Base-by-base conservation (phyloP, 1,284 basidiomycete species). In the Microbotryum lychnidis-dioicae region DNA sequence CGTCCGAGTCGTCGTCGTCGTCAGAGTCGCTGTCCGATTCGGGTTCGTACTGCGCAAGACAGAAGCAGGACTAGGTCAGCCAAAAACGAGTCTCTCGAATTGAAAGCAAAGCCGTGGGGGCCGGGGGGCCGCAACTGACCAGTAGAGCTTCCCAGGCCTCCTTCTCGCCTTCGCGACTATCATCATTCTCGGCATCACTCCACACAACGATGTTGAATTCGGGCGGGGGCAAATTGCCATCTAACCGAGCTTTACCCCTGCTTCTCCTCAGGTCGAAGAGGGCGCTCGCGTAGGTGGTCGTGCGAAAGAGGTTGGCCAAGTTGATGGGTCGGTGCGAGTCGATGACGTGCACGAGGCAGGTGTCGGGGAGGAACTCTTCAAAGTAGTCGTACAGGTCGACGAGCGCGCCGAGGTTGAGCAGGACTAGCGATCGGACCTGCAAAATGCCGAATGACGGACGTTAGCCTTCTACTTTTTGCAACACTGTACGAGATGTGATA, bases 291-390 rank as follows among this genome's bases (percentile, higher is more conserved):
- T 65, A 52, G 64, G 67, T 55, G 68, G 71, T 21, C 20, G 56
- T 53, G 61, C 72, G 50, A 70, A 96, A 98, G 31, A 97, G 77
- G 77, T 87, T 97, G 50, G 86, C 82, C 71, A 98, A 79, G 75
- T 94, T 92, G 76, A 89, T 86, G 6, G 96, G 96, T 46, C 96
- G 82, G 57, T 87, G 85, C 9, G 92, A 90, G 76, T 99, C 96
- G 75, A 99, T 89, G 71, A 98, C 84, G 77, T 99, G 96, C 33
- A 92, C 82, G 21, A 82, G 83, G 54, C 33, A 86, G 79, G 67
- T 78, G 49, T 78, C 72, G 71, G 68, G 44, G 59, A 67, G 47
- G 72, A 63, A 57, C 57, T 60, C 44, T 53, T 54, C 21, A 62
- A 80, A 79, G 67, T 77, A 78, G n/a, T 75, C 69, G 1, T 89